Percentiles rank a stretch among this genome's conserved stretches.
Conservation (phyloP, 495 filamentous ascomycete species). For the Penicillium maclennaniae region DNA sequence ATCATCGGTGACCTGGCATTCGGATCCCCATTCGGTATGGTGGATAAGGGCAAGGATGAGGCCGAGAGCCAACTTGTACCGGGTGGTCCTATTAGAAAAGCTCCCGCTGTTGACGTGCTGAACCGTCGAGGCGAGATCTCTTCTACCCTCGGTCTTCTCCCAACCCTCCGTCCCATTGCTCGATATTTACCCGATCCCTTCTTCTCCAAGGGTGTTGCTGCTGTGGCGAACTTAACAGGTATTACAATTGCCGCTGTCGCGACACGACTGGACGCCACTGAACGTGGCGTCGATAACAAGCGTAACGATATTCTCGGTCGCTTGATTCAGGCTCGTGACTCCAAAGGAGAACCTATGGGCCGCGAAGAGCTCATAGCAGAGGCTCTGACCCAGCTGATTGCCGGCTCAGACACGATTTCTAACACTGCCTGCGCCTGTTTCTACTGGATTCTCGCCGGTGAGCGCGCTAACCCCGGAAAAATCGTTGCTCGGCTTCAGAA, state of each 20-base stretch:
- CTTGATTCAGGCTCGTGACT: conserved; percentile 73
- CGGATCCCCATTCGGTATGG: conserved; percentile 41
- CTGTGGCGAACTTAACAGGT: conserved; percentile 36
- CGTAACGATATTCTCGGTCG: conserved; percentile 71
- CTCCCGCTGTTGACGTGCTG: conserved; percentile 36
- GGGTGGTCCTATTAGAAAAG: conserved; percentile 24
- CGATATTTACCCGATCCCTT: conserved; percentile 39
- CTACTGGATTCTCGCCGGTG: conserved; percentile 57
- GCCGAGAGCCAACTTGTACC: conserved; percentile 38
- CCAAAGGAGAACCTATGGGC: conserved; percentile 62
- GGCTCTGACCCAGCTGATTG: conserved; percentile 77
- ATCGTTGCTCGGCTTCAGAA: conserved; percentile 60
- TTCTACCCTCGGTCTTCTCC: conserved; percentile 34
- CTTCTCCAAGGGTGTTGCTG: conserved; percentile 34
- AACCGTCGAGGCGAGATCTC: conserved; percentile 39
- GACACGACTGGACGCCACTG: conserved; percentile 56
- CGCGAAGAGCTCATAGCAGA: conserved; percentile 72
- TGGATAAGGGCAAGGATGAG: conserved; percentile 40
- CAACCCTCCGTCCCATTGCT: conserved; percentile 33
- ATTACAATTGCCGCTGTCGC: conserved; percentile 71
- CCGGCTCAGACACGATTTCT: conserved; percentile 73
- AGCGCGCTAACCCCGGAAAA: conserved; percentile 44
- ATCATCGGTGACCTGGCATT: conserved; percentile 32
- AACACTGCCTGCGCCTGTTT: conserved; percentile 76
- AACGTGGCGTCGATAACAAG: conserved; percentile 22